Conservation (phyloP, 306 rosid genomes). For the Clitoria ternatea region DNA sequence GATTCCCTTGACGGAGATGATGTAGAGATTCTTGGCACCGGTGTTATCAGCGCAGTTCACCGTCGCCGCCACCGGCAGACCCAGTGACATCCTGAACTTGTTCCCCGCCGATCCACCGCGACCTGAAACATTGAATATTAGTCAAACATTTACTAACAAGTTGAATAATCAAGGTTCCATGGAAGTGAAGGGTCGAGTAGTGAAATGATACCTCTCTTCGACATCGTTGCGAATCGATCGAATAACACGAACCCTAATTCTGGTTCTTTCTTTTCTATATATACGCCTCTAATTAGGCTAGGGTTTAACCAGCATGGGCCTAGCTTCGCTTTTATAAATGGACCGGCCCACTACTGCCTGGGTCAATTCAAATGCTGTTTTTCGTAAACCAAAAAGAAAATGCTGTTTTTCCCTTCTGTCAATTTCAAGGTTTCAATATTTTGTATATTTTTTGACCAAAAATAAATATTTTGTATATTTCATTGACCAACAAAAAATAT, state of each 20-base stretch:
- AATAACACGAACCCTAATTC: neutral
- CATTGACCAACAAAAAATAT: too few species aligned
- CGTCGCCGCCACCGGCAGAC: slow-evolving; percentile 95
- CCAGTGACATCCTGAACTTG: slow-evolving; percentile 89
- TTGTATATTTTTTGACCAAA: too few species aligned
- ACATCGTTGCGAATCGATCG: slow-evolving; percentile 33
- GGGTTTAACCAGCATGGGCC: slow-evolving; percentile 4
- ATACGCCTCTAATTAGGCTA: neutral
- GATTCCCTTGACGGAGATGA: slow-evolving; percentile 86
- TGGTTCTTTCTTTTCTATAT: neutral
- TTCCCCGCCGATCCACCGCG: slow-evolving; percentile 90
- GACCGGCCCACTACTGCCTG: neutral
- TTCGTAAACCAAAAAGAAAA: too few species aligned
- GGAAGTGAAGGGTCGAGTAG: neutral
- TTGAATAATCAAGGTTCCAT: neutral
- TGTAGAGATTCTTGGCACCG: slow-evolving; percentile 88
- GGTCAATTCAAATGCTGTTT: neutral
- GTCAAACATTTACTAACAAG: neutral
- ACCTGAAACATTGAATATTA: slow-evolving; percentile 28
- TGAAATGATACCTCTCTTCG: slow-evolving; percentile 46
- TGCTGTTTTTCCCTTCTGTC: too few species aligned
- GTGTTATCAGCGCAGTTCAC: slow-evolving; percentile 93
- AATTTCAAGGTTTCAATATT: too few species aligned
- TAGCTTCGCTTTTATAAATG: neutral
- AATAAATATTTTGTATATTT: too few species aligned